Percentiles rank a stretch among this genome's conserved stretches.
Conservation (phyloP, 1,139 yeast species). For the Spathaspora sp. region DNA sequence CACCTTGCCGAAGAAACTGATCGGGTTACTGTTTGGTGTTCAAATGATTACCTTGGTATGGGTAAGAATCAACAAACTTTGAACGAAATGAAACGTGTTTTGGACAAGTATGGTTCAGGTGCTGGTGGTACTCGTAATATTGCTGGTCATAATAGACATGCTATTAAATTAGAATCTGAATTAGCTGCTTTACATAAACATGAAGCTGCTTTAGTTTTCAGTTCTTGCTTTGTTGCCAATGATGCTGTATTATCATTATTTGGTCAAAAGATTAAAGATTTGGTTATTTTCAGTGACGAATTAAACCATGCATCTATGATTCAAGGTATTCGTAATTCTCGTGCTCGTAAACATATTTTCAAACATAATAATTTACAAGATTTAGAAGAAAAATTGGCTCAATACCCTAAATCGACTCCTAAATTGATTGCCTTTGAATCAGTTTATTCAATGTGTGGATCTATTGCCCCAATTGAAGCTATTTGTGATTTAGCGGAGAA, state of each 20-base stretch:
- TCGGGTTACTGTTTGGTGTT: slow-evolving; percentile 97
- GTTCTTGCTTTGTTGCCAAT: slow-evolving; percentile 95
- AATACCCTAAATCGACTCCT: slow-evolving; percentile 82
- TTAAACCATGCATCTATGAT: slow-evolving; percentile 98
- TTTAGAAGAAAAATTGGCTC: slow-evolving; percentile 73
- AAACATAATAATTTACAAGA: slow-evolving; percentile 86
- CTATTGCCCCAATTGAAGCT: slow-evolving; percentile 88
- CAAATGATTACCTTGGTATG: slow-evolving; percentile 96
- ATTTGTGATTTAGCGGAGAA: slow-evolving; percentile 96
- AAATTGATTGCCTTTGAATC: slow-evolving; percentile 96
- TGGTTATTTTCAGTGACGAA: slow-evolving; percentile 91
- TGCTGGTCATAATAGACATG: slow-evolving; percentile 94
- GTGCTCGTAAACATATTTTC: slow-evolving; percentile 84
- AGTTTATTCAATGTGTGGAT: slow-evolving; percentile 98
- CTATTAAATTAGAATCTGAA: slow-evolving; percentile 81
- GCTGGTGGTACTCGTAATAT: slow-evolving; percentile 99
- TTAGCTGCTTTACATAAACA: slow-evolving; percentile 90
- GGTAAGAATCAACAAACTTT: slow-evolving; percentile 76
- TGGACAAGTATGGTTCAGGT: slow-evolving; percentile 94
- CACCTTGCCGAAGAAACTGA: slow-evolving; percentile 74
- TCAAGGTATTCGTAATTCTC: slow-evolving; percentile 89
- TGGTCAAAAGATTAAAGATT: slow-evolving; percentile 86
- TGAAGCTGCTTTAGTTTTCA: slow-evolving; percentile 91
- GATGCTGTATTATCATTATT: slow-evolving; percentile 92
- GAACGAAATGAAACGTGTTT: slow-evolving; percentile 72